These are phyloP conservation scores for Tribonema minus DNA, from an alignment of 108 stramenopile species.

Conservation along the genomic window DNA sequence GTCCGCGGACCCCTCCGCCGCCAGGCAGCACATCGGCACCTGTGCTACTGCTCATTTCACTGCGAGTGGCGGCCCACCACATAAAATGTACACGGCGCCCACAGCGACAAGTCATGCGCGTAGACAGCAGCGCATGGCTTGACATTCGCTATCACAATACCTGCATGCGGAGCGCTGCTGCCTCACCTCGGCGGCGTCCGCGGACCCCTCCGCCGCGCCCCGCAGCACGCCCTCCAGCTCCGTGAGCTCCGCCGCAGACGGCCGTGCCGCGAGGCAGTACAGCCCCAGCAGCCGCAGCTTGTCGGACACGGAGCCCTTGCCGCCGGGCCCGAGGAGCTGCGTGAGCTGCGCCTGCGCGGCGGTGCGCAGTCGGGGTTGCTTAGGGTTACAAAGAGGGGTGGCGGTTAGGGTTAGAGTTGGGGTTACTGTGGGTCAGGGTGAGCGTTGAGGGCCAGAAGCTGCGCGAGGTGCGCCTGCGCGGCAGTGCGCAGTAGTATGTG, in stretches of 20 bases:
- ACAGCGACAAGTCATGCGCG: too few relatives aligned
- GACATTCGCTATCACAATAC: too few relatives aligned
- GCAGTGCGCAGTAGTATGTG: neutral
- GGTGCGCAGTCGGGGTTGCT: neutral
- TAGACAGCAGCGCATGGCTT: too few relatives aligned
- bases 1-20: too few relatives aligned
- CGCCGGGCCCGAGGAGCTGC: slow-evolving; percentile 67
- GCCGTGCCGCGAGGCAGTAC: slow-evolving; percentile 69
- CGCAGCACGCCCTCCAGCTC: slow-evolving; percentile 71
- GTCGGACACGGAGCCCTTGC: slow-evolving; percentile 87
- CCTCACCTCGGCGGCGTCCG: slow-evolving; percentile 60
- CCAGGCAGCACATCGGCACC: too few relatives aligned
- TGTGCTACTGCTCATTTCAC: too few relatives aligned
- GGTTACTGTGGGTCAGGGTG: too few relatives aligned
- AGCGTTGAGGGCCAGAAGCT: slow-evolving; percentile 67
- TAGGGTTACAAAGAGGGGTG: too few relatives aligned
- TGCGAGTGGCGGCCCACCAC: slow-evolving; percentile 11
- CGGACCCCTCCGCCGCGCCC: slow-evolving; percentile 40
- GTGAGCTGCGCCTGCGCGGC: slow-evolving; percentile 52
- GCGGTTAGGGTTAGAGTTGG: too few relatives aligned
- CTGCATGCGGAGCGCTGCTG: too few relatives aligned
- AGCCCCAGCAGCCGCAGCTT: slow-evolving; percentile 86
- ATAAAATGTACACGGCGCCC: slow-evolving; percentile 64
- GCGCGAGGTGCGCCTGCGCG: slow-evolving; percentile 56
- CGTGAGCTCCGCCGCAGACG: slow-evolving; percentile 65